These are phyloP conservation scores for Eragrostis nindensis DNA, from an alignment of 176 grass and related monocot species.

Conservation along the genomic window DNA sequence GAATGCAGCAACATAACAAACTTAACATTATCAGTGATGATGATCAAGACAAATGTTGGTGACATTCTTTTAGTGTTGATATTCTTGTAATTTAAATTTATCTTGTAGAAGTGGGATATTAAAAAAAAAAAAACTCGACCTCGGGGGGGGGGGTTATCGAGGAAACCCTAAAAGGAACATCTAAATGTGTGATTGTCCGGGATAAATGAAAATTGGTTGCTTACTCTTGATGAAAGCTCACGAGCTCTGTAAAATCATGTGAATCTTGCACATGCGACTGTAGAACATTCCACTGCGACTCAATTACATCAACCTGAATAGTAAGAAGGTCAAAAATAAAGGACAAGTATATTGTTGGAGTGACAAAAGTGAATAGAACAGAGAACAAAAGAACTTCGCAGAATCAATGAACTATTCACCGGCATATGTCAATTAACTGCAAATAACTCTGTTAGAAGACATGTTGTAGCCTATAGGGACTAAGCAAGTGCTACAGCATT, in stretches of 20 bases:
- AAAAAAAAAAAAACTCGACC: too few relatives aligned
- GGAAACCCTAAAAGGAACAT: too few relatives aligned
- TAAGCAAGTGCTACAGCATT: slow-evolving; percentile 14
- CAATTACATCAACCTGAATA: slow-evolving; percentile 95
- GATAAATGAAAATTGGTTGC: slow-evolving; percentile 25
- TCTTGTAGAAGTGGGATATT: too few relatives aligned
- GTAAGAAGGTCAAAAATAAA: not conserved
- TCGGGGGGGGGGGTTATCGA: too few relatives aligned
- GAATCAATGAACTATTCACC: slow-evolving; percentile 32
- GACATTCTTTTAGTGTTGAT: not conserved
- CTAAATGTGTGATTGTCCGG: not conserved
- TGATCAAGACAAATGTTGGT: not conserved
- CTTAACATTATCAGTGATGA: not conserved
- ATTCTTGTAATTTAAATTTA: too few relatives aligned
- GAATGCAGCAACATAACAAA: slow-evolving; percentile 10
- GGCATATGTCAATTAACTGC: not conserved
- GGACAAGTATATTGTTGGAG: slow-evolving; percentile 9
- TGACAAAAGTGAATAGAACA: not conserved
- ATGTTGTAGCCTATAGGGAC: not conserved
- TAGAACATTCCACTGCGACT: slow-evolving; percentile 98
- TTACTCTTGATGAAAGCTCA: slow-evolving; percentile 98
- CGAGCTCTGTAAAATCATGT: slow-evolving; percentile 98
- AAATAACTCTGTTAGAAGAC: not conserved
- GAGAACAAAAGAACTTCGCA: slow-evolving; percentile 11
- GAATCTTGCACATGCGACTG: slow-evolving; percentile 96